Percentiles rank a stretch among this genome's conserved stretches.
phyloP scores from a whole-genome alignment of 257 asterid genomes.

The Nicotiana paniculata region DNA sequence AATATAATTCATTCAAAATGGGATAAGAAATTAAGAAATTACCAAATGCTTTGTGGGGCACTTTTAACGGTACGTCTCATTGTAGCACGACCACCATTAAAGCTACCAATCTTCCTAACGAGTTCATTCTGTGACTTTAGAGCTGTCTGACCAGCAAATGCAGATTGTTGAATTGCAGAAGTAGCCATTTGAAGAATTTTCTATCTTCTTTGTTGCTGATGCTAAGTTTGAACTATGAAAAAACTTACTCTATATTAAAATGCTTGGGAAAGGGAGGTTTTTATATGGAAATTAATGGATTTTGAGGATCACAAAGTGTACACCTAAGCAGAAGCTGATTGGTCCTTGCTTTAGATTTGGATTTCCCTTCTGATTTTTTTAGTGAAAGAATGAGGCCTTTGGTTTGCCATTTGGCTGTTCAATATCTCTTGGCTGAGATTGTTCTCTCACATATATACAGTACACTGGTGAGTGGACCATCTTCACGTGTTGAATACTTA shows the following conservation, averaged over 20 bases:
- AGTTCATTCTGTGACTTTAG: conserved; percentile 66
- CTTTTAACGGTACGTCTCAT: conserved; percentile 91
- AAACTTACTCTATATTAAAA: not conserved
- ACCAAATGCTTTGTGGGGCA: conserved; percentile 91
- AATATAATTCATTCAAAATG: no score
- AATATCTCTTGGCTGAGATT: not conserved
- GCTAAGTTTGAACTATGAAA: not conserved
- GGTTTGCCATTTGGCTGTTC: conserved; percentile 36
- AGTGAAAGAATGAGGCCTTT: not conserved
- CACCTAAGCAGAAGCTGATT: conserved; percentile 29
- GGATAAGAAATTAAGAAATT: not conserved
- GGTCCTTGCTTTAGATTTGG: conserved; percentile 26
- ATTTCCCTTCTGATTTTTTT: conserved; percentile 25
- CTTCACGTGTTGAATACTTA: not conserved
- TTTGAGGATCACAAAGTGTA: conserved; percentile 33
- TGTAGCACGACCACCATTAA: conserved; percentile 56
- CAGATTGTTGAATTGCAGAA: conserved; percentile 67
- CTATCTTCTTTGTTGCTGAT: not conserved
- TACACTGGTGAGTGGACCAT: not conserved
- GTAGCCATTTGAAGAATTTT: conserved; percentile 37
- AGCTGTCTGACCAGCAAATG: conserved; percentile 61
- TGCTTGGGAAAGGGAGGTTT: not conserved
- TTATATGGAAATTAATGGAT: conserved; percentile 16
- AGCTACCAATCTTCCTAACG: conserved; percentile 48
- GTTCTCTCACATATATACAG: not conserved